These are phyloP conservation scores for Penicillium olsonii DNA, from an alignment of 2,329 filamentous ascomycete species.

Conservation along the genomic window DNA sequence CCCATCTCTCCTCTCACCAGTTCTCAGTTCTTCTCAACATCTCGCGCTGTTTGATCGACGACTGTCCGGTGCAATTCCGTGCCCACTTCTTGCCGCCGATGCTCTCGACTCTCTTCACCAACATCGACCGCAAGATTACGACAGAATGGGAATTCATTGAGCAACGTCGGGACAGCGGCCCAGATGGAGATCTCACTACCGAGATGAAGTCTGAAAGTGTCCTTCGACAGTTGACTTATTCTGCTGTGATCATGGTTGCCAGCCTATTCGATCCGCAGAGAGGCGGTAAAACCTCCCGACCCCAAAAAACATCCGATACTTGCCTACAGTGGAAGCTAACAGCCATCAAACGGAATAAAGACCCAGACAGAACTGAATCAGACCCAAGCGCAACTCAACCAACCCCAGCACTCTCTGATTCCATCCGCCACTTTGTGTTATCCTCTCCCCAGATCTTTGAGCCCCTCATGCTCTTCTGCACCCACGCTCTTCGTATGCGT, in stretches of 20 bases:
- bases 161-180: slow-evolving; percentile 57
- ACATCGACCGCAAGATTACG: slow-evolving; percentile 84
- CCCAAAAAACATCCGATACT: background rate
- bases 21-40: slow-evolving; percentile 91
- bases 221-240: slow-evolving; percentile 86
- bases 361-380: slow-evolving; percentile 37
- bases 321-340: background rate
- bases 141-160: slow-evolving; percentile 82
- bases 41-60: slow-evolving; percentile 83
- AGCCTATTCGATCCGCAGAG: slow-evolving; percentile 77
- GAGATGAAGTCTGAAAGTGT: slow-evolving; percentile 99
- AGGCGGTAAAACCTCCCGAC: slow-evolving; percentile 53
- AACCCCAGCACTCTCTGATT: slow-evolving; percentile 53
- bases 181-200: slow-evolving; percentile 78
- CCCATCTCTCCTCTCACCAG: slow-evolving; percentile 85
- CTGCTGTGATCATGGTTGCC: slow-evolving; percentile 87
- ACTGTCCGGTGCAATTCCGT: slow-evolving; percentile 79
- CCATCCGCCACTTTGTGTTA: slow-evolving; percentile 79
- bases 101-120: slow-evolving; percentile 76
- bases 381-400: slow-evolving; percentile 37
- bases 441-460: slow-evolving; percentile 77
- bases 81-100: slow-evolving; percentile 82
- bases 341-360: slow-evolving; percentile 19
- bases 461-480: slow-evolving; percentile 87
- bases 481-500: slow-evolving; percentile 83